phyloP scores from a whole-genome alignment of 2,329 filamentous ascomycete species.

The Claviceps maximensis region DNA sequence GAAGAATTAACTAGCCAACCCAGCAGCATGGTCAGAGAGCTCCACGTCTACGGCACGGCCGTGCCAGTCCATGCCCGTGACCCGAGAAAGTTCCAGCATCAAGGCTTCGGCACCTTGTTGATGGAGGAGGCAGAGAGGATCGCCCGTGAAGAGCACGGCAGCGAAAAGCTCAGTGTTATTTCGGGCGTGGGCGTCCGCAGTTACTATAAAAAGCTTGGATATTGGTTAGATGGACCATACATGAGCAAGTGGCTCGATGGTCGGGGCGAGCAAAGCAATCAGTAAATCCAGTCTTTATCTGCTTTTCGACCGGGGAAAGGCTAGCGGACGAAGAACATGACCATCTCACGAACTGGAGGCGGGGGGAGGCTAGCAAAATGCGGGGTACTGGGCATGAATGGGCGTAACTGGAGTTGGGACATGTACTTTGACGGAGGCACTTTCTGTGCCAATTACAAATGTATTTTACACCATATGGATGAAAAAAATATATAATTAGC shows the following conservation, averaged over 20 bases:
- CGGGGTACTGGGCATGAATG: no score
- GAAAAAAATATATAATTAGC: no score
- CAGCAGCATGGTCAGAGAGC: conserved; percentile 81
- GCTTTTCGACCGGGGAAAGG: no score
- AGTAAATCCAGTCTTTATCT: not conserved
- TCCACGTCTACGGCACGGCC: conserved; percentile 93
- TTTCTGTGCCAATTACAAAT: no score
- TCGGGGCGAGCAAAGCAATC: conserved; percentile 12
- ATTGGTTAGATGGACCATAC: conserved; percentile 85
- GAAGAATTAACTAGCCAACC: conserved; percentile 75
- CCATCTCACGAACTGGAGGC: not conserved
- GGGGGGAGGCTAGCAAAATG: no score
- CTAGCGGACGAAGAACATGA: not conserved
- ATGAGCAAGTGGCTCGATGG: conserved; percentile 55
- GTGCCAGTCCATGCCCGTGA: conserved; percentile 96
- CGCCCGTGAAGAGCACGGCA: conserved; percentile 85
- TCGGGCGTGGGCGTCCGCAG: conserved; percentile 93
- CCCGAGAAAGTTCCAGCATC: conserved; percentile 94
- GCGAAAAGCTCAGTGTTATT: conserved; percentile 89
- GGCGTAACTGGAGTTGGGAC: no score
- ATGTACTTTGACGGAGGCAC: no score
- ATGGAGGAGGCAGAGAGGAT: conserved; percentile 99
- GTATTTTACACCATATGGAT: no score
- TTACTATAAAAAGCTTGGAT: conserved; percentile 89
- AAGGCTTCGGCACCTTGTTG: conserved; percentile 85